Conservation (phyloP, 2,329 filamentous ascomycete genomes). For the Dactylonectria macrodidyma region DNA sequence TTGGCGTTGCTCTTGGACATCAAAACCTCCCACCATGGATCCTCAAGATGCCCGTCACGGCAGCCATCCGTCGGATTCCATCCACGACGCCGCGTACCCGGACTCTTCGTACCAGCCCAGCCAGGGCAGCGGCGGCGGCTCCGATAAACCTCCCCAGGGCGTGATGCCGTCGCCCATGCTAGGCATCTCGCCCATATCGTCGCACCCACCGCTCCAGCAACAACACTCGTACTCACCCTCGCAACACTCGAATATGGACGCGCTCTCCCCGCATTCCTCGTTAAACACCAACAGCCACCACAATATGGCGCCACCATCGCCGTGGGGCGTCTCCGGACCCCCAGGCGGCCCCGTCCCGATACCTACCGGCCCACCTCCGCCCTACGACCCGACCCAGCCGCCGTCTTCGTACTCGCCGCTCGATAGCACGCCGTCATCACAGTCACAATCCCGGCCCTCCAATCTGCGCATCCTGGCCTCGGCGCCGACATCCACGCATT, state of each 20-base stretch:
- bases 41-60: conserved; percentile 33
- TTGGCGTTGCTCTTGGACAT: not conserved
- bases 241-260: conserved; percentile 26
- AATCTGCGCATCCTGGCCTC: conserved; percentile 5
- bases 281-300: conserved; percentile 3
- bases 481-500: conserved; percentile 30
- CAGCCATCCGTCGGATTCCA: conserved; percentile 49
- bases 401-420: conserved; percentile 46
- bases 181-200: conserved; percentile 19
- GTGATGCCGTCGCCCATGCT: conserved; percentile 21
- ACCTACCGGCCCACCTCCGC: conserved; percentile 46
- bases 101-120: conserved; percentile 48
- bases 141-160: not conserved
- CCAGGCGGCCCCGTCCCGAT: conserved; percentile 26
- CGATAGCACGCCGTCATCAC: conserved; percentile 25
- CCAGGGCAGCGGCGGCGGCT: conserved; percentile 16
- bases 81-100: conserved; percentile 51
- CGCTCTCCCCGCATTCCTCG: conserved; percentile 27
- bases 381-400: conserved; percentile 47
- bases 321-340: conserved; percentile 31
- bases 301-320: conserved; percentile 17
- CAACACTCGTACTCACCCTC: conserved; percentile 32
- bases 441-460: conserved; percentile 22
- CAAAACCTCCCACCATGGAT: conserved; percentile 34
- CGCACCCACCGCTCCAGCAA: conserved; percentile 27